Evolutionary conservation across 768 basidiomycete genomes (phyloP).

Genomic region (Exidia glandulosa): DNA sequence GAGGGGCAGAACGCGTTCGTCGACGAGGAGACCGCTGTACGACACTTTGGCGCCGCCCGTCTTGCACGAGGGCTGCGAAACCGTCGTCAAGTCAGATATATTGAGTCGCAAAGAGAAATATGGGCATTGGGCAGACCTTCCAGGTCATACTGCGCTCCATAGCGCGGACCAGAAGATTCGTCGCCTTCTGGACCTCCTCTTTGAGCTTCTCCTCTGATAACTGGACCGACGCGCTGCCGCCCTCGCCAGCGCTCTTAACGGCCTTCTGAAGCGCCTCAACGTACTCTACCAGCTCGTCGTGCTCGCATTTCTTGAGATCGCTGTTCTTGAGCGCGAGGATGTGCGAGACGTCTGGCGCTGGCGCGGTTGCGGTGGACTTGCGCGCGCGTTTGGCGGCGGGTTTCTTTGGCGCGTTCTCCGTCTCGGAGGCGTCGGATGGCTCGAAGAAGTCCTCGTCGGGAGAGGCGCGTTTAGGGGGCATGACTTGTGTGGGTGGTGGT

Average conservation of each 20-base stretch:
- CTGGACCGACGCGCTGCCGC: not conserved
- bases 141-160: not conserved
- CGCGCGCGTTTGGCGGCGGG: conserved; percentile 10
- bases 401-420: conserved; percentile 43
- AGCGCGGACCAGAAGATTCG: not conserved
- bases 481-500: too few relatives aligned
- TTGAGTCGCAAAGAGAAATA: not conserved
- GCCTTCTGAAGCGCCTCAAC: not conserved
- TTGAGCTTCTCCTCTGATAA: not conserved
- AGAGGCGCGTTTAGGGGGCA: not conserved
- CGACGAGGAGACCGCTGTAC: not conserved
- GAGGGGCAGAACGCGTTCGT: not conserved
- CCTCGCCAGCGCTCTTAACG: not conserved
- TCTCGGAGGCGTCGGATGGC: conserved; percentile 49
- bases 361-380: not conserved
- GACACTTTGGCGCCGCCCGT: not conserved
- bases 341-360: not conserved
- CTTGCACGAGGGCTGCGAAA: not conserved
- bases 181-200: not conserved
- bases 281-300: not conserved
- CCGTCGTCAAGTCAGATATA: not conserved
- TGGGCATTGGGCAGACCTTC: not conserved
- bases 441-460: conserved; percentile 15
- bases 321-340: not conserved
- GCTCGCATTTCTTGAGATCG: not conserved